Base-by-base conservation (phyloP, 2,329 filamentous ascomycete species). In the Aspergillus aculeatus region DNA sequence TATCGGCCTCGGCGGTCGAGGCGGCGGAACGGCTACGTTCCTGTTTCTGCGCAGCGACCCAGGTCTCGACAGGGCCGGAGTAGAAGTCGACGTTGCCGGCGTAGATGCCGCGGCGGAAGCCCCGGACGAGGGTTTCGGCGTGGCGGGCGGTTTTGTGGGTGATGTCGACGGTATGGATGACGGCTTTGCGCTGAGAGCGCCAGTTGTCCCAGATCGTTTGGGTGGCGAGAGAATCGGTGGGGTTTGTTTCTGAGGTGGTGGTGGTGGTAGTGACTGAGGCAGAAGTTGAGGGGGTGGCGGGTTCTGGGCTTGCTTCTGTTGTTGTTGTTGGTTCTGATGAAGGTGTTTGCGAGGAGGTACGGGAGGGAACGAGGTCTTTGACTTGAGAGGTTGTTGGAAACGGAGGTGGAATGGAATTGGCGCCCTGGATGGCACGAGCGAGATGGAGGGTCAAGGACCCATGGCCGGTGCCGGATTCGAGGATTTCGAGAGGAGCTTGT, bases 401-500 rank as follows among this genome's bases (percentile, higher is more conserved):
- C 14, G 73, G 68, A 0, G 82, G 81, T 5, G 83, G 76, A 3
- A 80, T 75, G 2, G 84, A 77, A 68, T 93, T 93, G 19, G 86
- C 89, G 49, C 85, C 90, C 70, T 93, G 89, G 50, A 95, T 85
- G 2, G 90, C 89, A 55, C 89, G 84, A 31, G 90, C 87, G 23
- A 95, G 81, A 69, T 93, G 85, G 4, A 95, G 75, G 0, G 90
- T 94, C 59, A 95, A 76, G 35, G 88, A 87, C 59, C 91, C 91
- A 80, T 93, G 90, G n/a, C 91, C 91, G 3, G 91, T 95, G 16
- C 91, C 91, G 50, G 90, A 90, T 75, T 95, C 91, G 55, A 95
- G 86, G 49, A 95, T 90, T 70, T 94, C 89, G 12, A 93, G 73
- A 0, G 82, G 84, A 9, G 79, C 74, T 41, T 66, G 63, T 16